Evolutionary conservation across 2,329 filamentous ascomycete species (phyloP).

Genomic region (Achaetomium macrosporum): DNA sequence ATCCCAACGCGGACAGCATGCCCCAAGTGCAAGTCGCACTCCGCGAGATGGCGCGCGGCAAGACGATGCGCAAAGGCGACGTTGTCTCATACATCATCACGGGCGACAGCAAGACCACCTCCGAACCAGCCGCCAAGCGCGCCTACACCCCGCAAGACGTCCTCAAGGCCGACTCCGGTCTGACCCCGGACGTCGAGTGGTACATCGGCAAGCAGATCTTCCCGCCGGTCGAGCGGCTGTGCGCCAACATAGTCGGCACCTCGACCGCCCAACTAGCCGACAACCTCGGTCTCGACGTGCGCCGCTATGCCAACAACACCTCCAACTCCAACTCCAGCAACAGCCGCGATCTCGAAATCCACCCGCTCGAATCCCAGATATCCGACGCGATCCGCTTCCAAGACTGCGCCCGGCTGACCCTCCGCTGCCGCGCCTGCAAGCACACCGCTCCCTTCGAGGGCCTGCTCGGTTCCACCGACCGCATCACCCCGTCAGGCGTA

Average conservation of each 20-base stretch:
- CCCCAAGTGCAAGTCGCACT: slow-evolving; percentile 94
- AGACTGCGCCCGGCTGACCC: slow-evolving; percentile 66
- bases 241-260: slow-evolving; percentile 89
- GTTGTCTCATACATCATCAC: slow-evolving; percentile 97
- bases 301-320: slow-evolving; percentile 60
- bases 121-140: slow-evolving; percentile 74
- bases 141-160: slow-evolving; percentile 84
- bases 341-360: slow-evolving; percentile 63
- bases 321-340: slow-evolving; percentile 43
- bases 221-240: slow-evolving; percentile 93
- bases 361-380: slow-evolving; percentile 89
- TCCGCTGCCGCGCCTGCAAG: slow-evolving; percentile 80
- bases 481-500: slow-evolving; percentile 68
- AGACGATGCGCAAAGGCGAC: slow-evolving; percentile 83
- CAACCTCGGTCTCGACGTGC: slow-evolving; percentile 84
- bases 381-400: slow-evolving; percentile 86
- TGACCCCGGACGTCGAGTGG: slow-evolving; percentile 91
- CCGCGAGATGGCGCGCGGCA: slow-evolving; percentile 79
- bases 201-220: slow-evolving; percentile 98
- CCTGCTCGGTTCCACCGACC: slow-evolving; percentile 50
- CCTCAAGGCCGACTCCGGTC: slow-evolving; percentile 64
- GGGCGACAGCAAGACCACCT: slow-evolving; percentile 55
- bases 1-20: slow-evolving; percentile 92
- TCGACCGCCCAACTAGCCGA: slow-evolving; percentile 86
- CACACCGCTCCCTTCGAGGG: slow-evolving; percentile 69